phyloP scores from a whole-genome alignment of 805 yeast species.

The Citeromyces nyonsensis region DNA sequence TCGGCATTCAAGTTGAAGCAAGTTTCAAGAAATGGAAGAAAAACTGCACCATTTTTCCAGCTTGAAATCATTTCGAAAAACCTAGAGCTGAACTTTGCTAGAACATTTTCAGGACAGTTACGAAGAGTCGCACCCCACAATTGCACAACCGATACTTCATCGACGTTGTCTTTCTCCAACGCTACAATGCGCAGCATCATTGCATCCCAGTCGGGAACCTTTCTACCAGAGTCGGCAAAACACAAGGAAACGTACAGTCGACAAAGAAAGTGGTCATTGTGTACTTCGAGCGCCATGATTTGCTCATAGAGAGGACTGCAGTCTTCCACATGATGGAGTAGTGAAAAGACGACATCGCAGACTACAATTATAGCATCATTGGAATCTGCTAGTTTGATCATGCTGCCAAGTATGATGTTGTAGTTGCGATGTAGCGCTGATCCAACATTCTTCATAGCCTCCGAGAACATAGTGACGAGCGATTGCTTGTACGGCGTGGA shows the following conservation, averaged over 20 bases:
- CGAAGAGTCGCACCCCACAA: background rate
- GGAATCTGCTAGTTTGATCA: background rate
- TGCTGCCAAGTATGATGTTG: background rate
- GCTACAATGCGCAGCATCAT: slow-evolving; percentile 6
- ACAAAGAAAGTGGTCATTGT: no score
- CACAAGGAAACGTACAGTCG: slow-evolving; percentile 16
- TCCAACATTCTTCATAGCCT: slow-evolving; percentile 58
- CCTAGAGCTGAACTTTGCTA: slow-evolving; percentile 28
- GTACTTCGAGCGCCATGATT: background rate
- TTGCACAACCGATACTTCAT: background rate
- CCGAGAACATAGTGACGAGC: slow-evolving; percentile 46
- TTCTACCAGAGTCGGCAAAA: slow-evolving; percentile 61
- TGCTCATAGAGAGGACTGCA: background rate
- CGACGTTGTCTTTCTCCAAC: slow-evolving; percentile 2
- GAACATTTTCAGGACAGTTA: slow-evolving; percentile 9
- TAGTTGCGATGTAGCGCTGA: slow-evolving; percentile 56
- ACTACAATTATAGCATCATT: background rate
- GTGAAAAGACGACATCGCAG: background rate
- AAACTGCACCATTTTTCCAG: slow-evolving; percentile 18
- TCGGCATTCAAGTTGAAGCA: slow-evolving; percentile 24
- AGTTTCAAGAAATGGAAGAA: slow-evolving; percentile 30
- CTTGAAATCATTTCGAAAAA: slow-evolving; percentile 23
- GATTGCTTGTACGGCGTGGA: slow-evolving; percentile 36
- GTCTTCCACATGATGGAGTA: background rate
- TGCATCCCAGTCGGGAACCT: slow-evolving; percentile 35